These are phyloP conservation scores for Dujonia santamariae DNA, from an alignment of 1,139 yeast species.

Conservation along the genomic window DNA sequence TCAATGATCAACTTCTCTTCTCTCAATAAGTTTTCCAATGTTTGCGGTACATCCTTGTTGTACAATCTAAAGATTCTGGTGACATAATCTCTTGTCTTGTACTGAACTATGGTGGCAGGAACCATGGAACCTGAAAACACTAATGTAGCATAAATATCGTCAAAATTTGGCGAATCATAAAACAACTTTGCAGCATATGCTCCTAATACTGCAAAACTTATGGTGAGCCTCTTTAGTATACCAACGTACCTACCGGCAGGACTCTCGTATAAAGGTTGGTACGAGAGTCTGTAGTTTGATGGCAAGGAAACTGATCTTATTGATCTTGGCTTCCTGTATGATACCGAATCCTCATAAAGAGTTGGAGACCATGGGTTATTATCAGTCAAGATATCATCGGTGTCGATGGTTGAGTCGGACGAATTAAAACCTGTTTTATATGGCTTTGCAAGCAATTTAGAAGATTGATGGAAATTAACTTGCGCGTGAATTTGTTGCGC, in stretches of 20 bases:
- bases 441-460: constrained; percentile 1
- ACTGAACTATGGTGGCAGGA: constrained; percentile 53
- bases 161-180: constrained; percentile 54
- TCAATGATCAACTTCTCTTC: constrained; percentile 71
- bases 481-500: too few relatives aligned
- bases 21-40: constrained; percentile 53
- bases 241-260: constrained; percentile 57
- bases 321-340: constrained; percentile 23
- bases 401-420: constrained; percentile 35
- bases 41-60: constrained; percentile 60
- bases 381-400: constrained; percentile 40
- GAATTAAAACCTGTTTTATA: constrained; percentile 15
- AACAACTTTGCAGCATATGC: constrained; percentile 54
- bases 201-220: constrained; percentile 56
- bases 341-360: constrained; percentile 35
- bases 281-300: constrained; percentile 46
- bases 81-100: constrained; percentile 64
- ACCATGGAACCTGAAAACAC: constrained; percentile 36
- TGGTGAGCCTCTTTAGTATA: constrained; percentile 49
- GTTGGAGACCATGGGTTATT: constrained; percentile 53
- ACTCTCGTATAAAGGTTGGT: constrained; percentile 53
- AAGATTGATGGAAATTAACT: not conserved
- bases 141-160: constrained; percentile 49
- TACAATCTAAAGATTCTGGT: constrained; percentile 70
- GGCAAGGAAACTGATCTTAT: constrained; percentile 31